These are phyloP conservation scores for Monosporascus sp. DNA, from an alignment of 2,329 filamentous ascomycete species.

Conservation along the genomic window DNA sequence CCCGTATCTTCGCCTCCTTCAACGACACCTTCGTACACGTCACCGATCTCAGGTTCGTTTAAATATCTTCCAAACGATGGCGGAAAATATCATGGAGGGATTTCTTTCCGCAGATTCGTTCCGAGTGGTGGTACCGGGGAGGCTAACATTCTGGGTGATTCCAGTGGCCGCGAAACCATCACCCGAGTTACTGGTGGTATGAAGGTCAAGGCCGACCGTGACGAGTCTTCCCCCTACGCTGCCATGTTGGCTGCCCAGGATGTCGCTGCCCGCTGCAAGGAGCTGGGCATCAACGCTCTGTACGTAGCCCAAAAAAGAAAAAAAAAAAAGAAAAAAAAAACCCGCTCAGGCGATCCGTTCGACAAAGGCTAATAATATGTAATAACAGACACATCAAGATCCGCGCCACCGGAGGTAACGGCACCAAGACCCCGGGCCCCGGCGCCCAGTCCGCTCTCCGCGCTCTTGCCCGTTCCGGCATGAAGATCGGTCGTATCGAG, in stretches of 20 bases:
- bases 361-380: not conserved
- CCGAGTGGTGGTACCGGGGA: slow-evolving; percentile 33
- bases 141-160: slow-evolving; percentile 65
- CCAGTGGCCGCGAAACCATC: slow-evolving; percentile 98
- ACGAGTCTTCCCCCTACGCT: slow-evolving; percentile 99
- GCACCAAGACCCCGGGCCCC: slow-evolving; percentile 99
- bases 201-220: slow-evolving; percentile 99
- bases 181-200: slow-evolving; percentile 99
- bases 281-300: slow-evolving; percentile 76
- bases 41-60: slow-evolving; percentile 88
- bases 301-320: too few species aligned
- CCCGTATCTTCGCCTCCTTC: slow-evolving; percentile 95
- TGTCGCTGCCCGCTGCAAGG: slow-evolving; percentile 79
- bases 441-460: slow-evolving; percentile 99
- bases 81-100: slow-evolving; percentile 3
- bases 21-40: slow-evolving; percentile 96
- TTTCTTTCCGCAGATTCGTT: slow-evolving; percentile 13
- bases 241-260: slow-evolving; percentile 99
- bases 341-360: not conserved
- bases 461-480: slow-evolving; percentile 96
- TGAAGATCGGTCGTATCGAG: slow-evolving; percentile 99
- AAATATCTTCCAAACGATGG: slow-evolving; percentile 15
- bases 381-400: slow-evolving; percentile 87
- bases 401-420: slow-evolving; percentile 98
- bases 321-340: too few species aligned